Evolutionary conservation across 1,284 basidiomycete species (phyloP).

Genomic region (Ceratobasidium sp.): DNA sequence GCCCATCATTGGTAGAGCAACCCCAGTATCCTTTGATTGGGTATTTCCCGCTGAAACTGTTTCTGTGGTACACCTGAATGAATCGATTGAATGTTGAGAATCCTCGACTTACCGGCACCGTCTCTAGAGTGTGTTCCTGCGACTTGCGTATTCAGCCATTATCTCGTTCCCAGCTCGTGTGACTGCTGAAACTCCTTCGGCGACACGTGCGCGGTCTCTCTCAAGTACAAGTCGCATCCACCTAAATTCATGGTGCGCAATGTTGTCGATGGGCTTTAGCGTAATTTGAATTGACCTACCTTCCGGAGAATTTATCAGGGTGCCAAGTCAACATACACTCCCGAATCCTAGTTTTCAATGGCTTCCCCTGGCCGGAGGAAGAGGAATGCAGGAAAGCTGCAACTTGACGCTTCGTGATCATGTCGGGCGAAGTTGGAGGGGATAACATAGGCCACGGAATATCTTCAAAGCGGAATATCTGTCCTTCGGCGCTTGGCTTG

Average conservation of each 20-base stretch:
- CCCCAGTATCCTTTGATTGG: too few relatives aligned
- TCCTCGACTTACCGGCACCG: too few relatives aligned
- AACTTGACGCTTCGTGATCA: slow-evolving; percentile 37
- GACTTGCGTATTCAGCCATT: slow-evolving; percentile 14
- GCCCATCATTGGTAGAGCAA: too few relatives aligned
- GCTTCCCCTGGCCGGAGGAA: neutral
- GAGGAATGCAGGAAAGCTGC: slow-evolving; percentile 19
- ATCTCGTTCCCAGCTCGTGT: slow-evolving; percentile 32
- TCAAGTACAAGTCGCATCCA: slow-evolving; percentile 34
- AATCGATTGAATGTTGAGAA: too few relatives aligned
- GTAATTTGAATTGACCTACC: neutral
- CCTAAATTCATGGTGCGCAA: neutral
- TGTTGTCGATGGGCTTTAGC: neutral
- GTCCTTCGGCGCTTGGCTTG: neutral
- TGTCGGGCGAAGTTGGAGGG: slow-evolving; percentile 9
- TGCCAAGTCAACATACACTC: slow-evolving; percentile 40
- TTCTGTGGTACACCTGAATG: too few relatives aligned
- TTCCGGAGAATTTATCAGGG: slow-evolving; percentile 39
- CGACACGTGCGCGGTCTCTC: slow-evolving; percentile 11
- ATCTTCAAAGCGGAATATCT: slow-evolving; percentile 37
- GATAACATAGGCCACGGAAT: slow-evolving; percentile 38
- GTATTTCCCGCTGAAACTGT: too few relatives aligned
- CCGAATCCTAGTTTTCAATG: slow-evolving; percentile 25
- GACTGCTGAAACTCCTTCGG: slow-evolving; percentile 18
- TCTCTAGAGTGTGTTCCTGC: neutral